Evolutionary conservation across 2,329 filamentous ascomycete species (phyloP), one percentile per base, ranked within the genome.

Genomic region (Stagonosporopsis rhizophila): DNA sequence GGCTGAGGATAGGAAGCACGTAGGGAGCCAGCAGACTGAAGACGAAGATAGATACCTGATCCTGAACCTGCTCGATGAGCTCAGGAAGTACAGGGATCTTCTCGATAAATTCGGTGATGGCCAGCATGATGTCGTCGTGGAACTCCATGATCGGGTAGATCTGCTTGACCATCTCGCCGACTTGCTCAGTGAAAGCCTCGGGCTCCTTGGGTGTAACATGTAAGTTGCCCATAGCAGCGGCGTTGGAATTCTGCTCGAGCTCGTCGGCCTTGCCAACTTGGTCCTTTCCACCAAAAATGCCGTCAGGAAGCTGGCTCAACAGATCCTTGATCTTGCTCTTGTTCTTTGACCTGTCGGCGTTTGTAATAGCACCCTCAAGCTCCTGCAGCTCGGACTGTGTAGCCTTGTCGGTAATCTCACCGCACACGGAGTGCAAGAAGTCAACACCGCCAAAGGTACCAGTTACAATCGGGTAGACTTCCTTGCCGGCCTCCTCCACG

Each of bases 371-470:
- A n/a, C 89, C 89, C 76, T 97, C 90, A 11, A 97, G 87, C 68
- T 92, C 88, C 70, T 96, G 86, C 52, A 98, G 87, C 73, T 98
- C 94, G 59, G 91, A 95, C 74, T 97, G 93, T 27, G 89, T 93
- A 58, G 93, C 81, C 79, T 96, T 96, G 77, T 97, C 93, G 35
- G 89, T 90, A 47, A 96, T 86, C 66, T 88, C 86, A 51, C 86
- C 86, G 63, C 87, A 90, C 27, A 96, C 92, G 1, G 90, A 95
- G 79, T 96, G 92, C 58, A 96, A 80, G 78, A 97, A 97, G 71
- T 97, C 94, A 14, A 96, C 93, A 61, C 93, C 93, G 59, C 93
- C 93, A 76, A 97, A 97, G 6, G 93, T 97, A 57, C 94, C 93
- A 1, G 93, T 97, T 40, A 96, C 84, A 59, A 94, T 80, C 6